Percentiles rank a stretch among this genome's conserved stretches.
phyloP scores from a whole-genome alignment of 2,329 filamentous ascomycete genomes.

The Claviceps cyperi region DNA sequence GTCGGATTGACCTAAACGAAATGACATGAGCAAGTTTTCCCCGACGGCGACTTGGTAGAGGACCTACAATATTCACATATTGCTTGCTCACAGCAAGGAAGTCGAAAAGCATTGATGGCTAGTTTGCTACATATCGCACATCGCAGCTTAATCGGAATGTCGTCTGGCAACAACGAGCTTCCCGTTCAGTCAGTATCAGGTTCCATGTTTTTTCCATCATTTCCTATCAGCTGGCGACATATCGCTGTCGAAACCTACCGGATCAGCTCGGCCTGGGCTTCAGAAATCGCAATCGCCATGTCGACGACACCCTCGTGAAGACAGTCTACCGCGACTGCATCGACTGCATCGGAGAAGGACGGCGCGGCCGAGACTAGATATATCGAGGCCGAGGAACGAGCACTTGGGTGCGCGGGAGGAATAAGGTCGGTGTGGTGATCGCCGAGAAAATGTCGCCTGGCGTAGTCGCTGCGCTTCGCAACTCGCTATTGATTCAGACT shows the following conservation, averaged over 20 bases:
- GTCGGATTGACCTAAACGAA: conserved; percentile 52
- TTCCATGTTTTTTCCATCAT: not conserved
- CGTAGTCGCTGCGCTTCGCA: conserved; percentile 3
- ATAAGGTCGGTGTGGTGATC: not conserved
- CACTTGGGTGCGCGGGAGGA: not conserved
- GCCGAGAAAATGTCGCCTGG: not conserved
- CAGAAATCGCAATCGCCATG: conserved; percentile 25
- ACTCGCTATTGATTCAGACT: conserved; percentile 3
- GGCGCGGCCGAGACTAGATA: not conserved
- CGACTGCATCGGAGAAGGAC: not conserved
- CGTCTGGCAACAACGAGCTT: conserved; percentile 64
- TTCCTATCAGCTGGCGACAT: not conserved
- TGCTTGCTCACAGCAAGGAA: conserved; percentile 89
- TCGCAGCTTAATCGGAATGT: conserved; percentile 90
- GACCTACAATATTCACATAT: conserved; percentile 73
- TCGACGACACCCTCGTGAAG: conserved; percentile 9
- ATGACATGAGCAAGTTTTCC: conserved; percentile 2
- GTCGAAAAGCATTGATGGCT: conserved; percentile 76
- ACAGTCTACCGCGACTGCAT: conserved; percentile 8
- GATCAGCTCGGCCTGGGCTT: conserved; percentile 45
- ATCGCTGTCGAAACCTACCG: conserved; percentile 24
- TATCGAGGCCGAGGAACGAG: not conserved
- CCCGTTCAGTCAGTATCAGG: conserved; percentile 7
- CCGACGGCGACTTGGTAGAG: not conserved
- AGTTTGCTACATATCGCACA: conserved; percentile 89